Conservation (phyloP, 2,329 filamentous ascomycete genomes). For the Seiridium unicorne region DNA sequence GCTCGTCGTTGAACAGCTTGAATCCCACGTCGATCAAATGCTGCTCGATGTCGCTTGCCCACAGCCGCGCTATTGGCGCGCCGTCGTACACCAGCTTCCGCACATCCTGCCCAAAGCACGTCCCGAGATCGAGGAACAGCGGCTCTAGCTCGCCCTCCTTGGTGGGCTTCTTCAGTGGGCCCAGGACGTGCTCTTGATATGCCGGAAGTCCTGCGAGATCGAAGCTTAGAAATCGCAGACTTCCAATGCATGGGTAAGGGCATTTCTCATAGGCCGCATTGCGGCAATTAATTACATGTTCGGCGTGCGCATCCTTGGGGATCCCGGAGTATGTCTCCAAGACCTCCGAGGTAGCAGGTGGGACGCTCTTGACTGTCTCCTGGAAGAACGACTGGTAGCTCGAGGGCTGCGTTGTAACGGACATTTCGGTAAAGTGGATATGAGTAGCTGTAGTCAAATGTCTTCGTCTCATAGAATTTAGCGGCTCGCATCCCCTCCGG, state of each 20-base stretch:
- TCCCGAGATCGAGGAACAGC: conserved; percentile 30
- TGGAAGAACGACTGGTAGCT: conserved; percentile 1
- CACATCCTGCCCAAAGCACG: conserved; percentile 27
- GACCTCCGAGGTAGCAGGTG: neutral
- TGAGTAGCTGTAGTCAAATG: no score
- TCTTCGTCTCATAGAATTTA: no score
- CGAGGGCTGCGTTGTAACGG: neutral
- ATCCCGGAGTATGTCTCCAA: conserved; percentile 5
- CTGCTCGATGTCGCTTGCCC: conserved; percentile 32
- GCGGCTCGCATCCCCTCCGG: no score
- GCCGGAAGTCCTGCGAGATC: conserved; percentile 27
- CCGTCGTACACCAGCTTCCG: conserved; percentile 36
- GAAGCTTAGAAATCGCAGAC: conserved; percentile 40
- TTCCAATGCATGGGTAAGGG: conserved; percentile 42
- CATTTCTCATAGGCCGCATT: conserved; percentile 19
- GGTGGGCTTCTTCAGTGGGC: conserved; percentile 27
- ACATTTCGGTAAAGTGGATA: neutral
- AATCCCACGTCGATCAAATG: conserved; percentile 38
- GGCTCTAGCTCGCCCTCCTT: conserved; percentile 16
- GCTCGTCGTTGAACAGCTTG: conserved; percentile 36
- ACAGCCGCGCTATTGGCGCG: conserved; percentile 23
- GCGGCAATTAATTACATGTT: conserved; percentile 20
- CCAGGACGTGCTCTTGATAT: conserved; percentile 24
- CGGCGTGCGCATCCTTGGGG: conserved; percentile 14
- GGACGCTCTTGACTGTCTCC: conserved; percentile 1